Base-by-base conservation (phyloP, 2,329 filamentous ascomycete species). In the Ceratocystis eucalypticola region DNA sequence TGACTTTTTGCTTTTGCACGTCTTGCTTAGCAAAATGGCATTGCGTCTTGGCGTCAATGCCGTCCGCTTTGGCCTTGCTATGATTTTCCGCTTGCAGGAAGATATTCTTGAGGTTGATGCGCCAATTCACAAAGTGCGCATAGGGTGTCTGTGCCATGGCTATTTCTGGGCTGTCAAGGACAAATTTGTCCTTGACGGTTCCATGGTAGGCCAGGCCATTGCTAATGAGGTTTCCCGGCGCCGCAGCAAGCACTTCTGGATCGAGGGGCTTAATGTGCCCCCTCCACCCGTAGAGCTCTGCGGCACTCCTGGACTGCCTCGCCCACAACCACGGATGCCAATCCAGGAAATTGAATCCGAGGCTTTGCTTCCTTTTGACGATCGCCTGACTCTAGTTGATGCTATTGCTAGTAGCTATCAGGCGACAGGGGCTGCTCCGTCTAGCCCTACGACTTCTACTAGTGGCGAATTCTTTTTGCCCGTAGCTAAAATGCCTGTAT, bases 61-160 rank as follows among this genome's bases (percentile, higher is more conserved):
- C 17, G 83, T 83, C 4, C 83, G 87, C 67, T 88, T 84, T 71
- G 91, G 91, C 0, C 76, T 96, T 46, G 91, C 92, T 1, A 96
- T 96, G 91, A 82, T 96, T 10, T 85, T 95, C 74, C 84, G 88
- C 59, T 80, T 97, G 1, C 92, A 96, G 74, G 90, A 96, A 71
- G 90, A 94, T 69, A 88, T 94, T 41, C 80, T 84, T 66, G 82
- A 83, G 6, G 79, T 86, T 2, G 84, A 86, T 61, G 82, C 82
- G 28, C 84, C 88, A 0, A 74, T 84, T 53, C 82, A 87, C 37
- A 94, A 93, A 73, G 83, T 96, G 48, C 87, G 89, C 55, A 79
- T 95, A 55, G 91, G 89, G 37, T 91, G 88, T 72, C 78, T 97
- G 66, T 89, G 93, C 63, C 89, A 96, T 72, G 92, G 91, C 7